phyloP scores from a whole-genome alignment of 352 stramenopile genomes.

The Phytopythium boreale region DNA sequence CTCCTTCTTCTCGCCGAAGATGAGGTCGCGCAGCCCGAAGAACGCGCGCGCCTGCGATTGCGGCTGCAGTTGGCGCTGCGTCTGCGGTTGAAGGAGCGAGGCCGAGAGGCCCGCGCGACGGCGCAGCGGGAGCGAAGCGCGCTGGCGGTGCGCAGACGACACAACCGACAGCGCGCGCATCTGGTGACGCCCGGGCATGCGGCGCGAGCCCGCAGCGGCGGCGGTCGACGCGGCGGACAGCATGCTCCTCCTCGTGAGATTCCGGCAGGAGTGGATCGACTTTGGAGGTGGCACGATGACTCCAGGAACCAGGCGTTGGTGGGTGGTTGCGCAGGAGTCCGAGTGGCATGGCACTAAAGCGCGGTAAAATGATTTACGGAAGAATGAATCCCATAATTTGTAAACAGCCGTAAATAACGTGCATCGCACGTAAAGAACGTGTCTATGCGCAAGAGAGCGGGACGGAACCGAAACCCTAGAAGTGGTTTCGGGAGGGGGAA shows the following conservation, averaged over 20 bases:
- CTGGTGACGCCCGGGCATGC: slow-evolving; percentile 4
- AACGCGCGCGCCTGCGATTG: slow-evolving; percentile 55
- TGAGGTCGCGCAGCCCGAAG: slow-evolving; percentile 57
- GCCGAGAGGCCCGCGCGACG: background rate
- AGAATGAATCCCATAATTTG: too few relatives aligned
- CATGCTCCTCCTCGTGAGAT: slow-evolving; percentile 16
- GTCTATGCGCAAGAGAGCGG: too few relatives aligned
- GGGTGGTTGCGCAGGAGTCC: background rate
- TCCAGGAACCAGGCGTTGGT: background rate
- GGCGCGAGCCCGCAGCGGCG: slow-evolving; percentile 12
- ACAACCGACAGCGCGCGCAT: slow-evolving; percentile 1
- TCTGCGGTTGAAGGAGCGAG: background rate
- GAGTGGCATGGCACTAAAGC: background rate
- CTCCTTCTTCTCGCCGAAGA: slow-evolving; percentile 58
- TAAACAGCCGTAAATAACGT: too few relatives aligned
- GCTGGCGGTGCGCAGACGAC: background rate
- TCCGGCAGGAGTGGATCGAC: background rate
- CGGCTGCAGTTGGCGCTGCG: slow-evolving; percentile 1
- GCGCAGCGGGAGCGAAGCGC: slow-evolving; percentile 4
- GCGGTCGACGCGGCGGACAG: slow-evolving; percentile 24
- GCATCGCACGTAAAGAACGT: background rate
- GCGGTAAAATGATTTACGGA: background rate
- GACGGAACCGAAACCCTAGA: too few relatives aligned
- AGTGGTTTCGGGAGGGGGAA: background rate
- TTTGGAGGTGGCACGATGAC: background rate